A percentile compares a stretch with the other conserved stretches of the same genome.
These are phyloP conservation scores for Collybia sordida DNA, from an alignment of 768 basidiomycete genomes.

Conservation along the genomic window DNA sequence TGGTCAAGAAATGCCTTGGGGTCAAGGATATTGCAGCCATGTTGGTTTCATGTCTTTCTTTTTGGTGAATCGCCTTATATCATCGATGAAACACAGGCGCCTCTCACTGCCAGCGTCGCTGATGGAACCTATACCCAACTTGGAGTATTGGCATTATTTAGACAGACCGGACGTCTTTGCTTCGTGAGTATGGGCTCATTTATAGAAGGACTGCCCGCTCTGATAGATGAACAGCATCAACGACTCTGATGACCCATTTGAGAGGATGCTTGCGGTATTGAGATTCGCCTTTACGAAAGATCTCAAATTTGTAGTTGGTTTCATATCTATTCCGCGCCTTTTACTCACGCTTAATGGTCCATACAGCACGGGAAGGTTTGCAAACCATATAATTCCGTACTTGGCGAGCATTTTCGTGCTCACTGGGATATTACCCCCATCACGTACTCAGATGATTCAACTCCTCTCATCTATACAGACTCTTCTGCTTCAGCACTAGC, in stretches of 20 bases:
- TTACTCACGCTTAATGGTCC: neutral
- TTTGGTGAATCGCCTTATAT: conserved; percentile 1
- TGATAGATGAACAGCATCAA: conserved; percentile 64
- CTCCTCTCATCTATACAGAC: conserved; percentile 39
- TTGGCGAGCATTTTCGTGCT: conserved; percentile 86
- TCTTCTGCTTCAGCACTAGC: conserved; percentile 22
- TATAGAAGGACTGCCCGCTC: conserved; percentile 5
- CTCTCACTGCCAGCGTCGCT: conserved; percentile 91
- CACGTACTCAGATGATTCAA: conserved; percentile 49
- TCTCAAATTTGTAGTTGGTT: conserved; percentile 83
- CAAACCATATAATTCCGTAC: conserved; percentile 89
- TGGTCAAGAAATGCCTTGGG: conserved; percentile 88
- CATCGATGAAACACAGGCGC: conserved; percentile 52
- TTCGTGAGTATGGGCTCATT: conserved; percentile 56
- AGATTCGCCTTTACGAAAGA: conserved; percentile 92
- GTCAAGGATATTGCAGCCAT: conserved; percentile 95
- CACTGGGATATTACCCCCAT: conserved; percentile 82
- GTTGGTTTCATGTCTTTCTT: conserved; percentile 42
- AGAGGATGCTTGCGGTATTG: conserved; percentile 90
- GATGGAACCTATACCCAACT: conserved; percentile 91
- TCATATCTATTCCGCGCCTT: conserved; percentile 3
- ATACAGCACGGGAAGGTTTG: conserved; percentile 84
- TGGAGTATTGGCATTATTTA: conserved; percentile 95
- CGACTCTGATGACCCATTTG: conserved; percentile 88
- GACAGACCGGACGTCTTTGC: conserved; percentile 91